These are phyloP conservation scores for Diplodia seriata DNA, from an alignment of 2,329 filamentous ascomycete species.

Conservation along the genomic window DNA sequence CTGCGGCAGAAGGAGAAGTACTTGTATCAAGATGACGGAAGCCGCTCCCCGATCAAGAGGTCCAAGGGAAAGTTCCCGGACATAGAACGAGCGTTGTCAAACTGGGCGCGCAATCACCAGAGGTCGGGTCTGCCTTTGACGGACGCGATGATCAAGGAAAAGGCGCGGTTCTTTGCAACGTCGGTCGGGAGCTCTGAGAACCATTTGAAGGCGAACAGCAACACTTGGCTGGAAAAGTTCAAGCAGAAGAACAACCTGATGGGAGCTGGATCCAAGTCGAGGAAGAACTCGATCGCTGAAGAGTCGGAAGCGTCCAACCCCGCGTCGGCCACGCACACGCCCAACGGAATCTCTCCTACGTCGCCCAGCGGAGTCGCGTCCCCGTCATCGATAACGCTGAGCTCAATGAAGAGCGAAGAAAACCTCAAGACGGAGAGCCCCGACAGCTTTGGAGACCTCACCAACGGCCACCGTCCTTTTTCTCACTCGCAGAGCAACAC, in stretches of 20 bases:
- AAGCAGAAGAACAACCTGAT: slow-evolving; percentile 81
- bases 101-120: slow-evolving; percentile 84
- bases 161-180: slow-evolving; percentile 80
- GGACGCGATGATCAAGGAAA: slow-evolving; percentile 83
- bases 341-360: slow-evolving; percentile 72
- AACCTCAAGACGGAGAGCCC: slow-evolving; percentile 65
- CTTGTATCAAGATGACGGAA: slow-evolving; percentile 80
- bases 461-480: slow-evolving; percentile 66
- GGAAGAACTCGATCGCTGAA: slow-evolving; percentile 65
- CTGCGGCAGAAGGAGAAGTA: slow-evolving; percentile 94
- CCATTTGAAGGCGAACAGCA: slow-evolving; percentile 73
- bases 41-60: slow-evolving; percentile 79
- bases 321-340: slow-evolving; percentile 66
- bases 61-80: slow-evolving; percentile 86
- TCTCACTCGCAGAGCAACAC: slow-evolving; percentile 68
- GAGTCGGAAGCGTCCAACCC: slow-evolving; percentile 70
- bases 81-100: slow-evolving; percentile 87
- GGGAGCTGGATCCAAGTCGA: slow-evolving; percentile 55
- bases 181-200: slow-evolving; percentile 75
- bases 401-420: slow-evolving; percentile 71
- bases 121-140: slow-evolving; percentile 75
- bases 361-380: slow-evolving; percentile 72
- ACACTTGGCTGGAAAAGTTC: slow-evolving; percentile 91
- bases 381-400: slow-evolving; percentile 70
- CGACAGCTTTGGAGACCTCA: slow-evolving; percentile 66